These are phyloP conservation scores for Erodium chrysanthum DNA, from an alignment of 441 rosid genomes.

Conservation along the genomic window DNA sequence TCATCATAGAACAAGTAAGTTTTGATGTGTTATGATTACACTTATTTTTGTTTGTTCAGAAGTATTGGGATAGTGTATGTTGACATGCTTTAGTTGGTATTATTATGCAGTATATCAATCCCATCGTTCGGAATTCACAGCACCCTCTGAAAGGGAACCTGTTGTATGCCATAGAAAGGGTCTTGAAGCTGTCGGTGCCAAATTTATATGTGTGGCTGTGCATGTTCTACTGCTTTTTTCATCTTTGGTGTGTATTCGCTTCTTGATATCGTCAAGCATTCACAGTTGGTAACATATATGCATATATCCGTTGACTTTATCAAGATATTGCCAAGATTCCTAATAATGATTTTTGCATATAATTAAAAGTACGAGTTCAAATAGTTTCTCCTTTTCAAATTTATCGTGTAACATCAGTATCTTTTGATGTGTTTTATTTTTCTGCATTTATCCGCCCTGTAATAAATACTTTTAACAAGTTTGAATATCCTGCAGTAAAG, in stretches of 20 bases:
- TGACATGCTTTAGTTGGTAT: slow-evolving; percentile 26
- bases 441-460: background rate
- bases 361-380: background rate
- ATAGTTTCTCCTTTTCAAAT: background rate
- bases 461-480: background rate
- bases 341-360: background rate
- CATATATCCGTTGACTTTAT: background rate
- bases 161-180: slow-evolving; percentile 78
- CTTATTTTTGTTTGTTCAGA: slow-evolving; percentile 8
- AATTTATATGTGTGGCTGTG: slow-evolving; percentile 96
- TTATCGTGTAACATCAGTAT: background rate
- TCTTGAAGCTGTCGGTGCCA: slow-evolving; percentile 95
- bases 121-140: slow-evolving; percentile 84
- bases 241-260: slow-evolving; percentile 58
- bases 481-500: background rate
- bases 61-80: background rate
- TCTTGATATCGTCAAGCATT: background rate
- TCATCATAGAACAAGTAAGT: slow-evolving; percentile 82
- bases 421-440: background rate
- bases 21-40: slow-evolving; percentile 12
- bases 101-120: slow-evolving; percentile 86
- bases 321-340: background rate
- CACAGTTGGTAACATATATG: background rate
- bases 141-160: slow-evolving; percentile 91
- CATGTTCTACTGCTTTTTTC: slow-evolving; percentile 99